Evolutionary conservation across 148 eudicot genomes (phyloP), one percentile per base, ranked within the genome.

Genomic region (Agrostemma githago): DNA sequence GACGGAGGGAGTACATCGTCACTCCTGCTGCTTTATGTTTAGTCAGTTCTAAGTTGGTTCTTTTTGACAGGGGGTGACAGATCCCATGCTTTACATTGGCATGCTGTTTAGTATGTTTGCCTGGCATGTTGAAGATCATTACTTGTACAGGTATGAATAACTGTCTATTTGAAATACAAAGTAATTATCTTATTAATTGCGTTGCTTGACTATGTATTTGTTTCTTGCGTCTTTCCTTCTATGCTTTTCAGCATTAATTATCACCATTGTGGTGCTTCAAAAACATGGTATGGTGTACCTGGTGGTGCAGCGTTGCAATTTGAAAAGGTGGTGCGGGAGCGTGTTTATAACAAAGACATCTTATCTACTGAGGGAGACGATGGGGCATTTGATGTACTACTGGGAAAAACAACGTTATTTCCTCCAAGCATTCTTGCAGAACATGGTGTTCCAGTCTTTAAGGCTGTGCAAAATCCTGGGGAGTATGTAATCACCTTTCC

Each of bases 101-200:
- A 96, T 96, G 99, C 86, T 96, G 41, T 96, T 96, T 76, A 96
- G 99, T 84, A 90, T 92, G 96, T 96, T 96, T 82, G 99, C 99
- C 71, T 96, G 99, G 99, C 99, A 96, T 77, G 99, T 96, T 74
- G 99, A 96, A 83, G 99, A 96, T 84, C 99, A 96, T 79, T 96
- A 90, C 82, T 78, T 96, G 74, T 96, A 90, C 79, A 96, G 99
- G 99, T 92, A 83, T 48, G 71, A 60, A 6, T 38, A 11, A 26
- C 66, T 39, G 48, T 74, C 16, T 60, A 5, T 68, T 21, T 77
- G 53, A 42, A 67, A 15, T 12, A 51, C 56, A 51, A 51, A 51
- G 56, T 51, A 15, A 66, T 9, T 40, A 6, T 64, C 41, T 54
- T 10, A 51, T 34, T 5, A 7, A 61, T n/a, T 3, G 19, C 2